These are phyloP conservation scores for Miamiensis avidus DNA, from an alignment of 169 alveolate genomes.

Conservation along the genomic window DNA sequence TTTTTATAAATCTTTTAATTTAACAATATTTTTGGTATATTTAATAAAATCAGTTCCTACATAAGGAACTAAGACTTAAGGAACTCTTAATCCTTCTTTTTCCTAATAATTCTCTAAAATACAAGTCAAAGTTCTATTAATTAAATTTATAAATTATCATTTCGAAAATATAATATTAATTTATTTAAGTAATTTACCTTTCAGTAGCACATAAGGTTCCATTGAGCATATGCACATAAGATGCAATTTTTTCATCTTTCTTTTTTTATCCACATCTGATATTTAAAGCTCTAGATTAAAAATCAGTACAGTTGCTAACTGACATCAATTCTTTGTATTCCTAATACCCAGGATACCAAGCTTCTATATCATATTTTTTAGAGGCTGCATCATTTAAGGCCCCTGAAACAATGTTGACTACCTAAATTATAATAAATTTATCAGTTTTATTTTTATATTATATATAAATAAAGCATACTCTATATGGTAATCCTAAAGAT, in stretches of 20 bases:
- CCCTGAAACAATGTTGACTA: slow-evolving; percentile 97
- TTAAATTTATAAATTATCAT: too few species aligned
- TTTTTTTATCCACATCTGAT: slow-evolving; percentile 81
- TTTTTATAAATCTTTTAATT: slow-evolving; percentile 23
- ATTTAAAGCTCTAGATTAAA: slow-evolving; percentile 92
- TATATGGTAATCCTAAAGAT: slow-evolving; percentile 94
- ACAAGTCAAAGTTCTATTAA: slow-evolving; percentile 93
- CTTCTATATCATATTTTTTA: slow-evolving; percentile 99
- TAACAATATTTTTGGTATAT: slow-evolving; percentile 15
- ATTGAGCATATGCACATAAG: slow-evolving; percentile 96
- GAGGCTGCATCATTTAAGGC: slow-evolving; percentile 99
- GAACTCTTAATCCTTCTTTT: slow-evolving; percentile 93
- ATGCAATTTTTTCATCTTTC: slow-evolving; percentile 83
- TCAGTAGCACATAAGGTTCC: slow-evolving; percentile 99
- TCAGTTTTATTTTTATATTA: too few species aligned
- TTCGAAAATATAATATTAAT: too few species aligned
- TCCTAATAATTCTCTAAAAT: slow-evolving; percentile 96
- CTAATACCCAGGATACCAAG: slow-evolving; percentile 99
- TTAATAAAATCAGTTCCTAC: slow-evolving; percentile 49
- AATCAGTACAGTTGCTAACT: slow-evolving; percentile 99
- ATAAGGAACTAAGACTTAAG: slow-evolving; percentile 83
- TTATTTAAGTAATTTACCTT: slow-evolving; percentile 14
- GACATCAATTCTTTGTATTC: slow-evolving; percentile 97
- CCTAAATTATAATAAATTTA: background rate
- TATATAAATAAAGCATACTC: slow-evolving; percentile 51